Evolutionary conservation across 345 rosid species (phyloP), one percentile per base, ranked within the genome.

Genomic region (Arabidopsis arenosa): DNA sequence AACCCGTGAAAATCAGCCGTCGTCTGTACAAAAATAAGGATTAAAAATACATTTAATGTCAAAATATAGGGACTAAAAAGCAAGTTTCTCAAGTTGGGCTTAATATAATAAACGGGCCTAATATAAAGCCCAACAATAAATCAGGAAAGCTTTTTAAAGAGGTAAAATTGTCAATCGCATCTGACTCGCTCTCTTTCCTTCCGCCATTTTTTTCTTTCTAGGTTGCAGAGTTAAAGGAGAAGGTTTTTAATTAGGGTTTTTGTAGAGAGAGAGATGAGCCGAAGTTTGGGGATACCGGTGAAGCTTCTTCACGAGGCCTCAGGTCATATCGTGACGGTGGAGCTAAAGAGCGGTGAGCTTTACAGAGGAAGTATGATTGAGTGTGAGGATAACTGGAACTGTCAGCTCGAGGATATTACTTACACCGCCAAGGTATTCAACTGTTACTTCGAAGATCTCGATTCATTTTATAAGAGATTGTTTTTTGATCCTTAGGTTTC

Each of bases 341-440:
- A 91, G 87, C 85, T 91, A 15, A 91, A 91, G 83, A 89, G 93
- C 73, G 94, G 97, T 13, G 97, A 91, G 85, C 92, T 87, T 21
- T 91, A 91, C 73, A 79, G 97, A 86, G 97, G 97, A 73, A 84
- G 91, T 80, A 89, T 91, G 97, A 21, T 91, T 12, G 97, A 91
- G 86, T 91, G 97, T 69, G 97, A 91, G 77, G 97, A 91, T 70
- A 91, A 91, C 86, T 91, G 97, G 97, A 91, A 91, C 78, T 89
- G 94, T 68, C 97, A 91, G 81, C 97, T 91, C 73, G 94, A 91
- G 82, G 86, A 67, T 66, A 89, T 91, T 74, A 91, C 94, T 30
- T 91, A 75, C 82, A 91, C 94, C 35, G 92, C 97, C 39, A 84
- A 84, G 89, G 97, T 83, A 78, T 68, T 26, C 44, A 54, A 6